Evolutionary conservation across 169 alveolate genomes (phyloP).

Genomic region (Amoebophrya sp.): DNA sequence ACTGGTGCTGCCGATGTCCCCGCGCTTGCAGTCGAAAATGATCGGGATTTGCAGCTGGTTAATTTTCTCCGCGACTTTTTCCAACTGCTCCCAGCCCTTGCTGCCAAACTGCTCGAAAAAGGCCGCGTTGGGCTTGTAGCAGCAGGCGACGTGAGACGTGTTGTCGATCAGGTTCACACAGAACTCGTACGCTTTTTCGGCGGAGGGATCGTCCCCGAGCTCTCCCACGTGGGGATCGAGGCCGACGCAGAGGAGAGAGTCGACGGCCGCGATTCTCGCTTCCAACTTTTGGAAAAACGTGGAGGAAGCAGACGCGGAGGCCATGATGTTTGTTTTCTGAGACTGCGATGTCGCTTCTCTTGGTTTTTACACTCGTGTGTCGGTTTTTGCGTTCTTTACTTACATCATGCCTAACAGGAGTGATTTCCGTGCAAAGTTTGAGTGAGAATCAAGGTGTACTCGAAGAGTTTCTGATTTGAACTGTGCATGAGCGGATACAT

Average conservation of each 20-base stretch:
- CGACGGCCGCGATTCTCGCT: conserved; percentile 46
- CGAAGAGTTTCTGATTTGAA: too few relatives aligned
- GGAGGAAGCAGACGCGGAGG: conserved; percentile 21
- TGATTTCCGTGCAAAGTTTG: too few relatives aligned
- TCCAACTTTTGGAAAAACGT: conserved; percentile 51
- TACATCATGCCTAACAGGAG: too few relatives aligned
- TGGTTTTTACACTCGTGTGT: too few relatives aligned
- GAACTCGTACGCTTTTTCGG: conserved; percentile 32
- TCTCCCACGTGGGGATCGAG: conserved; percentile 43
- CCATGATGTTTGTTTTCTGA: too few relatives aligned
- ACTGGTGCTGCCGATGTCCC: conserved; percentile 52
- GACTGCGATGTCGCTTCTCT: too few relatives aligned
- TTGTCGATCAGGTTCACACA: conserved; percentile 36
- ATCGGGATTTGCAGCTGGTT: conserved; percentile 49
- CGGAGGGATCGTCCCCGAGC: conserved; percentile 28
- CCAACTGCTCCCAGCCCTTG: conserved; percentile 37
- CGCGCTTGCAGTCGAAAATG: conserved; percentile 52
- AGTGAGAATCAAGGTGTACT: too few relatives aligned
- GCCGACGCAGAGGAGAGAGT: conserved; percentile 51
- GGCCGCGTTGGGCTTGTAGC: conserved; percentile 53
- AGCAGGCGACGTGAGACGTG: conserved; percentile 43
- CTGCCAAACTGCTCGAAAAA: conserved; percentile 51
- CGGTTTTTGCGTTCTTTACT: too few relatives aligned
- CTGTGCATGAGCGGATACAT: too few relatives aligned
- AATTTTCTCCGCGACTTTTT: conserved; percentile 35